Evolutionary conservation across 2,329 filamentous ascomycete species (phyloP).

Genomic region (Cordyceps cateniannulata): DNA sequence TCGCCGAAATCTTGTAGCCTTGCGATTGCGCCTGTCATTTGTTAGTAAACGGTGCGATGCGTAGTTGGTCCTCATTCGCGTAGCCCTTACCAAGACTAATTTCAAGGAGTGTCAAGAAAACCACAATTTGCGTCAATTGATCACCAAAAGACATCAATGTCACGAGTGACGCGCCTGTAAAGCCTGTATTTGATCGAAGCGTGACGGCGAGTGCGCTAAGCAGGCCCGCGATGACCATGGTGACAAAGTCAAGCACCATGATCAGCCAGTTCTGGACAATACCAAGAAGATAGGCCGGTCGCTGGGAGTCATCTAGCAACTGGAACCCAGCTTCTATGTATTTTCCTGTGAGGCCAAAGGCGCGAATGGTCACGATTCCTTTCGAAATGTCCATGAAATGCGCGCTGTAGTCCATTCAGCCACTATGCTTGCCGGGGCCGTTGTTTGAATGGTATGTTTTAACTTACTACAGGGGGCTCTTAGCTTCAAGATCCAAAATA

Average conservation of each 20-base stretch:
- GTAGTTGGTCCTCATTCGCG: too few relatives aligned
- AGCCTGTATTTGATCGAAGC: slow-evolving; percentile 25
- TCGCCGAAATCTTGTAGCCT: too few relatives aligned
- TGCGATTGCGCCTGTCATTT: too few relatives aligned
- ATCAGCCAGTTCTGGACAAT: slow-evolving; percentile 52
- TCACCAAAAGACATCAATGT: too few relatives aligned
- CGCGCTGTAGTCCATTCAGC: too few relatives aligned
- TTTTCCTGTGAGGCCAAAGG: slow-evolving; percentile 45
- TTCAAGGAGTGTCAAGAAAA: too few relatives aligned
- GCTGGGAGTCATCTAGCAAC: slow-evolving; percentile 46
- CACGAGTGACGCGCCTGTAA: slow-evolving; percentile 31
- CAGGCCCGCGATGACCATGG: slow-evolving; percentile 38
- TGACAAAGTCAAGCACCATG: slow-evolving; percentile 41
- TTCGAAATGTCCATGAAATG: slow-evolving; percentile 49
- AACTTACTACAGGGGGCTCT: slow-evolving; percentile 49
- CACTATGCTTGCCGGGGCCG: too few relatives aligned
- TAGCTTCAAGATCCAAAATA: slow-evolving; percentile 27
- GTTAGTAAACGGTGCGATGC: too few relatives aligned
- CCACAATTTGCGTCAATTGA: too few relatives aligned
- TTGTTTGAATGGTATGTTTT: too few relatives aligned
- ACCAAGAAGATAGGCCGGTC: slow-evolving; percentile 48
- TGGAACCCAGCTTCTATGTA: slow-evolving; percentile 36
- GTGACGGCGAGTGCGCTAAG: slow-evolving; percentile 40
- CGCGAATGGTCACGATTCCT: slow-evolving; percentile 47
- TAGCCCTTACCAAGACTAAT: too few relatives aligned